Base-by-base conservation (phyloP, 805 yeast species). In the Pichia membranifaciens region DNA sequence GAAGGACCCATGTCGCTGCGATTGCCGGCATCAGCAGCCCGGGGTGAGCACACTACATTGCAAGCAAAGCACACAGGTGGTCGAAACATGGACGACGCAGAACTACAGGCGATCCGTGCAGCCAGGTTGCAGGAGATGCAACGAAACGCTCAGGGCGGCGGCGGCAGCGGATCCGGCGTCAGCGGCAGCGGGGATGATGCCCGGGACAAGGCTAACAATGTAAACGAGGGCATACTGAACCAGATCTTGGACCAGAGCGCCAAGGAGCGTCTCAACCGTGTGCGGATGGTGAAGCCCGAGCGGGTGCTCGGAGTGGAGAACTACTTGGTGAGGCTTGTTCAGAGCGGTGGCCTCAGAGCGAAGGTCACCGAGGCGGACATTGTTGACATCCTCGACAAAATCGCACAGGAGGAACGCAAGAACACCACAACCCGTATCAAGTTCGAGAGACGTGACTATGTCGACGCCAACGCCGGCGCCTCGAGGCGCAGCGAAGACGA, bases 71-170 rank as follows among this genome's bases (percentile, higher is more conserved):
- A n/a, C n/a, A n/a, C n/a, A n/a, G n/a, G n/a, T n/a, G n/a, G n/a
- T n/a, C n/a, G n/a, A 29, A 29, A 29, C 15, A 88, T 89, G 96
- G 96, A 87, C 58, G 91, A 88, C 62, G 67, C 81, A 20, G 99
- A 91, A 65, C 71, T 91, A 50, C 81, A 83, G 56, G 96, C 96
- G 29, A 86, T 91, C 53, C 78, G 98, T 57, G 88, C 87, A 39
- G 97, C 97, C n/a, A 78, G 98, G 55, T 67, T 91, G 56, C 82
- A 84, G 21, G 96, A 91, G 65, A 70, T 91, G 52, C 95, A 86
- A 62, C 72, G 75, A 51, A 74, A 73, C 51, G 64, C 76, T 1
- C 76, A 75, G 37, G 60, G 62, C 17, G 57, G 59, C 1, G 41
- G 44, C 16, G 43, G 32, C 20, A 28, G n/a, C 17, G 41, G 36